A percentile compares a stretch with the other conserved stretches of the same genome.
Evolutionary conservation across 2,329 filamentous ascomycete species (phyloP).

Genomic region (Pseudogymnoascus sp.): DNA sequence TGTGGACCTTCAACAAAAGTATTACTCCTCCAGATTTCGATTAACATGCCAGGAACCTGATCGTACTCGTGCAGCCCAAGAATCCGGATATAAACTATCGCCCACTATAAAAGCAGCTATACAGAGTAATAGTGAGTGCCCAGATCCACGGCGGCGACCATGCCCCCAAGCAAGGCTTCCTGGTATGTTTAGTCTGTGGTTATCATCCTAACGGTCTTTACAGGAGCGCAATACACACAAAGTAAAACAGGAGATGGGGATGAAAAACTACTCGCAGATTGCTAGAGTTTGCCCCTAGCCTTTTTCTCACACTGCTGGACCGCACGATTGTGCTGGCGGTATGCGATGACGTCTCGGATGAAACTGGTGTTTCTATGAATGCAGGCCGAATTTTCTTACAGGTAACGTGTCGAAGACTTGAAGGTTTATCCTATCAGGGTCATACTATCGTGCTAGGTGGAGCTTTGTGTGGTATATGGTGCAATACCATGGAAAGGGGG

Average conservation of each 20-base stretch:
- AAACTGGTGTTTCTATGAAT: background rate
- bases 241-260: background rate
- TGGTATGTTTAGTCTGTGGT: background rate
- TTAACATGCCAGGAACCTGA: background rate
- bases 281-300: background rate
- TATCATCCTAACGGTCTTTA: background rate
- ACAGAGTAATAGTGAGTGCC: background rate
- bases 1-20: conserved; percentile 11
- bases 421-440: background rate
- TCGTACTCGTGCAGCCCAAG: background rate
- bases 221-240: background rate
- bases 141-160: background rate
- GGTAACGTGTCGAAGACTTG: background rate
- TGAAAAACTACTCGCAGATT: background rate
- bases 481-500: background rate
- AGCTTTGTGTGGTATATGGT: background rate
- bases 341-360: background rate
- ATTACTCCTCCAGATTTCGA: background rate
- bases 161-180: background rate
- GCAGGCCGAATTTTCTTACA: background rate
- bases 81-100: background rate
- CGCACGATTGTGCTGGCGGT: background rate
- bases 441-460: background rate
- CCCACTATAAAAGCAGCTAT: background rate
- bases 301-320: background rate